These are phyloP conservation scores for Herpetospermum pedunculosum DNA, from an alignment of 306 rosid species.

Conservation along the genomic window DNA sequence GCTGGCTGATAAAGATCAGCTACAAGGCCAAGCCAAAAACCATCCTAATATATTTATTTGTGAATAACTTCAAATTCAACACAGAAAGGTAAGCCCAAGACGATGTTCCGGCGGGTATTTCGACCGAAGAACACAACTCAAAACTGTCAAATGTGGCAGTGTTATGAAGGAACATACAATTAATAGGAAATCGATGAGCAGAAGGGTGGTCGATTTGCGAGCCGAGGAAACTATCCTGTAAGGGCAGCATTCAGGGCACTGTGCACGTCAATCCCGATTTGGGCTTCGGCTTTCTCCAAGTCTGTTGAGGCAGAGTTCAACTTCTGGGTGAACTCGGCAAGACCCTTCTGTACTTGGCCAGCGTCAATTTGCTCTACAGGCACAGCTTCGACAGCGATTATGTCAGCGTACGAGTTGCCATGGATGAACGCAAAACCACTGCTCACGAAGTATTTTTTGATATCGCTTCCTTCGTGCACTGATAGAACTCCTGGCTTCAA, in stretches of 20 bases:
- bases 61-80: constrained; percentile 5
- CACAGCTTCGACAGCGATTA: constrained; percentile 85
- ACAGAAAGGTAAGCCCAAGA: neutral
- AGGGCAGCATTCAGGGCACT: constrained; percentile 79
- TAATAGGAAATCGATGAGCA: neutral
- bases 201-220: neutral
- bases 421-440: constrained; percentile 92
- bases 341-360: constrained; percentile 78
- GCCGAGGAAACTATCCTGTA: constrained; percentile 42
- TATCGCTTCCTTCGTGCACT: constrained; percentile 73
- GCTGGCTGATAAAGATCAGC: neutral
- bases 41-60: constrained; percentile 4
- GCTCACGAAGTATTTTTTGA: constrained; percentile 72
- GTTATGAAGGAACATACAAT: neutral
- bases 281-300: constrained; percentile 98
- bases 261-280: constrained; percentile 87
- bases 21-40: constrained; percentile 7
- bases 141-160: constrained; percentile 9
- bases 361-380: constrained; percentile 68
- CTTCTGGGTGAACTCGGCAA: constrained; percentile 89
- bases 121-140: neutral
- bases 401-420: constrained; percentile 74
- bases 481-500: constrained; percentile 84
- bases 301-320: constrained; percentile 81
- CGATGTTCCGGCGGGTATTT: neutral